Conservation (phyloP, 2,329 filamentous ascomycete species). For the Chaetoscypha palmicola region DNA sequence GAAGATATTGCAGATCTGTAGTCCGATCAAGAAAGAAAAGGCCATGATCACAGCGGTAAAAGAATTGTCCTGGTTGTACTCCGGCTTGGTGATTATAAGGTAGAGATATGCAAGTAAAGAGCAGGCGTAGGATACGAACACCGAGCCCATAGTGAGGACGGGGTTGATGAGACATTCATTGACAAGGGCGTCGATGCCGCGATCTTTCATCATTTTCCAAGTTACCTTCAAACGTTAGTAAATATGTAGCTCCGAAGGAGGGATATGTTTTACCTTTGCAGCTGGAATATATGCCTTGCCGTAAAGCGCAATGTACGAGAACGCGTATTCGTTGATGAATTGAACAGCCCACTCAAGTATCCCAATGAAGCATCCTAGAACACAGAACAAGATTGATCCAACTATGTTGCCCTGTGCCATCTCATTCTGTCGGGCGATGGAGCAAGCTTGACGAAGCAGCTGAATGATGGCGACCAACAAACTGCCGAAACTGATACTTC, state of each 20-base stretch:
- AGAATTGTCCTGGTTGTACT: conserved; percentile 60
- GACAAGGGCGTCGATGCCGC: conserved; percentile 82
- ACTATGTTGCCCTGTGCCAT: conserved; percentile 62
- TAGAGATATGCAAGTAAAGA: conserved; percentile 83
- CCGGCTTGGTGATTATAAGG: conserved; percentile 70
- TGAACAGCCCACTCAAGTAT: conserved; percentile 79
- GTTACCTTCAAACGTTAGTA: conserved; percentile 26
- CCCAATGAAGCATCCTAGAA: conserved; percentile 68
- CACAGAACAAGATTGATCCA: conserved; percentile 60
- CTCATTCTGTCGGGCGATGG: conserved; percentile 62
- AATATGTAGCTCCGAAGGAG: not conserved
- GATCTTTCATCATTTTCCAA: conserved; percentile 72
- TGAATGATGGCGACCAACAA: conserved; percentile 83
- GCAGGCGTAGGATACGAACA: conserved; percentile 78
- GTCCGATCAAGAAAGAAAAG: conserved; percentile 80
- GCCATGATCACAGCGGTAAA: conserved; percentile 76
- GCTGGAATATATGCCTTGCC: conserved; percentile 81
- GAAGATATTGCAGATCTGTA: conserved; percentile 86
- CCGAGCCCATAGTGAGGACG: conserved; percentile 64
- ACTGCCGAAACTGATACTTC: conserved; percentile 81
- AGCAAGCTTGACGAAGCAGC: conserved; percentile 73
- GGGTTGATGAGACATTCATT: conserved; percentile 48
- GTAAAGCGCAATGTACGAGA: conserved; percentile 87
- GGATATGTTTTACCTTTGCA: conserved; percentile 56
- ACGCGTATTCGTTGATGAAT: conserved; percentile 88